A percentile compares a stretch with the other conserved stretches of the same genome.
Evolutionary conservation across 257 asterid species (phyloP).

Genomic region (Primulina huaijiensis): DNA sequence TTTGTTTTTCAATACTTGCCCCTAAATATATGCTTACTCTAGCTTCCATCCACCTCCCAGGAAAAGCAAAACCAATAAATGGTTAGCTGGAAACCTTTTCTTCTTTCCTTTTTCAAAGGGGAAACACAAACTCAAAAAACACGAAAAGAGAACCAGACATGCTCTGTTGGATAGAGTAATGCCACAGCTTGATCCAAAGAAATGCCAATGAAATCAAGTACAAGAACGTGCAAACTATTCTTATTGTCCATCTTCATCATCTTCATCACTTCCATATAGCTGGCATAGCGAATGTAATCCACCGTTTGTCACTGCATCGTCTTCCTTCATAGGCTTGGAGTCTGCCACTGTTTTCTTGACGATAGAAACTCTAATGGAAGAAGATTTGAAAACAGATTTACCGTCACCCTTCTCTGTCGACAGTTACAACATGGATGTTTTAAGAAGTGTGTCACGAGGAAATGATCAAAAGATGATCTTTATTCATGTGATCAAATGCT

Average conservation of each 20-base stretch:
- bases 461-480: neutral
- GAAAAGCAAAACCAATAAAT: too few species aligned
- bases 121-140: too few species aligned
- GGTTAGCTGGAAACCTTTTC: too few species aligned
- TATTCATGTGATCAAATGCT: neutral
- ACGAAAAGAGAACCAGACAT: too few species aligned
- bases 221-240: too few species aligned
- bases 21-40: too few species aligned
- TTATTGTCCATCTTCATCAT: constrained; percentile 23
- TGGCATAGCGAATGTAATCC: constrained; percentile 54
- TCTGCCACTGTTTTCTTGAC: constrained; percentile 40
- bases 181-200: too few species aligned
- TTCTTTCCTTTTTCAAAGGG: too few species aligned
- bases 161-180: too few species aligned
- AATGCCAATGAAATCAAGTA: too few species aligned
- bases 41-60: too few species aligned
- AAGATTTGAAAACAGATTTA: constrained; percentile 26
- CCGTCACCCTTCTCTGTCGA: constrained; percentile 25
- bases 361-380: constrained; percentile 41
- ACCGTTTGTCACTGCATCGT: constrained; percentile 16
- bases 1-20: too few species aligned
- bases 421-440: neutral
- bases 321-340: constrained; percentile 23
- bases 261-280: constrained; percentile 59
- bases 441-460: neutral